A percentile compares a stretch with the other conserved stretches of the same genome.
phyloP scores from a whole-genome alignment of 768 basidiomycete species.

The Mycena olivaceomarginata region DNA sequence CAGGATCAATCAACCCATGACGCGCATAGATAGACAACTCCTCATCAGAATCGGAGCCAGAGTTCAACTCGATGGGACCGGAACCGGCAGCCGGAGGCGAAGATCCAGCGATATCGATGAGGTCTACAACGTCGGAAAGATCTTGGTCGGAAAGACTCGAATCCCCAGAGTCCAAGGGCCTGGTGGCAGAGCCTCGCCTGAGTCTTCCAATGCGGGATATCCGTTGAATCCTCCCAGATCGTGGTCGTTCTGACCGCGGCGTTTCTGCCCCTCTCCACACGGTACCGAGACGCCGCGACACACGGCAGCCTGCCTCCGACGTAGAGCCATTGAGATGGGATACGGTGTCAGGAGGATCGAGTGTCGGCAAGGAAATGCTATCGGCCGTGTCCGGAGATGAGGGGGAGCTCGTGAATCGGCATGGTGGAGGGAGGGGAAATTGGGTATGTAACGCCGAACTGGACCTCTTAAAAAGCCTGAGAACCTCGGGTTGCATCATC shows the following conservation, averaged over 20 bases:
- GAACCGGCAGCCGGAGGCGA: background rate
- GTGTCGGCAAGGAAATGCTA: background rate
- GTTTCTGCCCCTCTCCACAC: constrained; percentile 3
- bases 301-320: constrained; percentile 2
- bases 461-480: background rate
- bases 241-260: constrained; percentile 2
- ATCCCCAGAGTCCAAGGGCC: background rate
- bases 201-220: constrained; percentile 3
- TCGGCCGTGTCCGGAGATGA: background rate
- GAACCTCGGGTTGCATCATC: background rate
- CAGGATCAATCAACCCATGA: constrained; percentile 7
- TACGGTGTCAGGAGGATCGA: background rate
- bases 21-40: constrained; percentile 4
- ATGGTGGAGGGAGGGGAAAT: background rate
- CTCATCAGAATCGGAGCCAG: constrained; percentile 7
- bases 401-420: background rate
- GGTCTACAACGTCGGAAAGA: background rate
- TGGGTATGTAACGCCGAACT: background rate
- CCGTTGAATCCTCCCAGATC: background rate
- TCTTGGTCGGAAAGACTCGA: background rate
- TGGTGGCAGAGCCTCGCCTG: constrained; percentile 3
- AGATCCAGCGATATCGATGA: background rate
- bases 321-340: background rate
- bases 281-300: constrained; percentile 29
- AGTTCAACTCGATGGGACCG: background rate